phyloP scores from a whole-genome alignment of 352 stramenopile genomes.

The Phytophthora constricta region DNA sequence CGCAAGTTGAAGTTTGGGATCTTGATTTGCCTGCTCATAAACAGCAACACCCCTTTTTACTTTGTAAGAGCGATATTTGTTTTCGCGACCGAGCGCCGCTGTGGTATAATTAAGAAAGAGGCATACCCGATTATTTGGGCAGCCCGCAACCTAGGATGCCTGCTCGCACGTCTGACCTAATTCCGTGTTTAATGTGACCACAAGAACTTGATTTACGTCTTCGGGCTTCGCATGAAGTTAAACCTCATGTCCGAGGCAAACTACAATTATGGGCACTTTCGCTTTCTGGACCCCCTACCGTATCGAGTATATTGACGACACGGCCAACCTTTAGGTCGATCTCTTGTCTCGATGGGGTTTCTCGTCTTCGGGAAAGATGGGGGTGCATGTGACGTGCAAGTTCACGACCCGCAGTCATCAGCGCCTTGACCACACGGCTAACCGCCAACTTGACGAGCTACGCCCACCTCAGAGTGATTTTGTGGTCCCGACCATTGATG shows the following conservation, averaged over 20 bases:
- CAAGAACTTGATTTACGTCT: not conserved
- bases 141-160: constrained; percentile 17
- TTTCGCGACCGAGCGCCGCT: constrained; percentile 18
- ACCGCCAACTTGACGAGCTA: no score
- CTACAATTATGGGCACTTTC: not conserved
- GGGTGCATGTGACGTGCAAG: not conserved
- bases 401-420: not conserved
- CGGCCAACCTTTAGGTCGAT: not conserved
- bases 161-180: not conserved
- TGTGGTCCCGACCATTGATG: not conserved
- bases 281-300: not conserved
- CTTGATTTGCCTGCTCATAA: constrained; percentile 10
- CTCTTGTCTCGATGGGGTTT: not conserved
- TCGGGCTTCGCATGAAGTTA: not conserved
- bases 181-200: not conserved
- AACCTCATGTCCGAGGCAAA: not conserved
- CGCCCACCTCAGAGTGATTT: not conserved
- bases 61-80: constrained; percentile 27
- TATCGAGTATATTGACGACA: not conserved
- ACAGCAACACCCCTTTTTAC: constrained; percentile 23
- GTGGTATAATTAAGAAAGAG: constrained; percentile 34
- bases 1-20: constrained; percentile 21
- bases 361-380: not conserved
- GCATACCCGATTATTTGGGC: constrained; percentile 8
- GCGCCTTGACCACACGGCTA: not conserved